Percentiles rank a stretch among this genome's conserved stretches.
phyloP scores from a whole-genome alignment of 495 filamentous ascomycete genomes.

The Acidomyces sp. region DNA sequence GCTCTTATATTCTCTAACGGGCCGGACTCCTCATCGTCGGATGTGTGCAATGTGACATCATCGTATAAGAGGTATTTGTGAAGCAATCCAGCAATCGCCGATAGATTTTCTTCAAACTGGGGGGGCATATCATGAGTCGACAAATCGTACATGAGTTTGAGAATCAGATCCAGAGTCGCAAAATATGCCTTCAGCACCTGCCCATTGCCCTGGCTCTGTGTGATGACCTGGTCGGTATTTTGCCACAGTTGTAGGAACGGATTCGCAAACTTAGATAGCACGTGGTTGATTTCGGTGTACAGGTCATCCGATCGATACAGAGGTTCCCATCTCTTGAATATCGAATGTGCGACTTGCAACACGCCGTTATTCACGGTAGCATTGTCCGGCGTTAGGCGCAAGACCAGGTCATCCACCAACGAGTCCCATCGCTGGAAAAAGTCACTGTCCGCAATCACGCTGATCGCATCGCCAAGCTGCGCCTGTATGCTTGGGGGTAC shows the following conservation, averaged over 20 bases:
- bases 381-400: conserved; percentile 64
- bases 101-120: conserved; percentile 75
- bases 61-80: conserved; percentile 90
- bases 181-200: conserved; percentile 58
- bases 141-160: conserved; percentile 89
- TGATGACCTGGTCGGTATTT: conserved; percentile 65
- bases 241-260: conserved; percentile 65
- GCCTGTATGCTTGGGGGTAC: conserved; percentile 76
- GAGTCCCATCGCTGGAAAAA: conserved; percentile 95
- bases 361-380: conserved; percentile 79
- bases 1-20: conserved; percentile 74
- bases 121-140: conserved; percentile 93
- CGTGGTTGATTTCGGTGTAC: conserved; percentile 89
- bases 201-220: conserved; percentile 61
- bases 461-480: conserved; percentile 91
- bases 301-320: conserved; percentile 82
- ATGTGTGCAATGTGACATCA: conserved; percentile 64
- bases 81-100: conserved; percentile 58
- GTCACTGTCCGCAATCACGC: conserved; percentile 92
- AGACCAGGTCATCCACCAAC: conserved; percentile 81
- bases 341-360: conserved; percentile 91
- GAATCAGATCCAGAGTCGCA: conserved; percentile 67
- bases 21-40: conserved; percentile 77
- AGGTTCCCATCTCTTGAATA: conserved; percentile 92
- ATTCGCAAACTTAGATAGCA: conserved; percentile 63